Conservation (phyloP, 2,329 filamentous ascomycete species). For the Ceratocystis papillata region DNA sequence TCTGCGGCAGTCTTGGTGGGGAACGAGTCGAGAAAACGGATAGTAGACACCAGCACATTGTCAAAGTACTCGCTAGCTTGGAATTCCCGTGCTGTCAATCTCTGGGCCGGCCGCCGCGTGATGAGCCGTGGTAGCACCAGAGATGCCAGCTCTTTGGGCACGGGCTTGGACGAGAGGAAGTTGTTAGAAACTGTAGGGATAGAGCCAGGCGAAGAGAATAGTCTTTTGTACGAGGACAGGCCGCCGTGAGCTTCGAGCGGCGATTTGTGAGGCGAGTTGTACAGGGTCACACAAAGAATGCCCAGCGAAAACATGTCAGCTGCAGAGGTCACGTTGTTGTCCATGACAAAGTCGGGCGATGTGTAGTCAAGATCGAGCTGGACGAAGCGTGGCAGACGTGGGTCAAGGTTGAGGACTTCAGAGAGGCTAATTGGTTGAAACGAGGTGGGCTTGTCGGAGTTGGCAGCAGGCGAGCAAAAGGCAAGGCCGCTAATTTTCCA, state of each 20-base stretch:
- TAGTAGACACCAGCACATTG: constrained; percentile 90
- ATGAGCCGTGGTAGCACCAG: constrained; percentile 77
- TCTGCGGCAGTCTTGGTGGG: constrained; percentile 86
- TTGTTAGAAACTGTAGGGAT: constrained; percentile 72
- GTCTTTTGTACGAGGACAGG: constrained; percentile 69
- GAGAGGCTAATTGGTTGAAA: constrained; percentile 71
- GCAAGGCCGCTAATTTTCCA: constrained; percentile 97
- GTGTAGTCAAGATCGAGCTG: constrained; percentile 89
- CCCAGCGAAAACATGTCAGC: constrained; percentile 93
- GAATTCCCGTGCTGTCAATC: constrained; percentile 80
- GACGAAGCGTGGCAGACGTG: constrained; percentile 67
- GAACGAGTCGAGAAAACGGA: constrained; percentile 83
- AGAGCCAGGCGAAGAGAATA: constrained; percentile 67
- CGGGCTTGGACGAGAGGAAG: constrained; percentile 65
- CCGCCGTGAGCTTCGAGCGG: constrained; percentile 75
- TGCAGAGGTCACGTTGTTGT: constrained; percentile 71
- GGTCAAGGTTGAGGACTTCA: constrained; percentile 75
- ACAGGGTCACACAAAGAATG: constrained; percentile 75
- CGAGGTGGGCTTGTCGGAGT: constrained; percentile 61
- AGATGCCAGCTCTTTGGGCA: constrained; percentile 66
- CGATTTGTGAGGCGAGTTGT: constrained; percentile 86
- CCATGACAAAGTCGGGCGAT: constrained; percentile 87
- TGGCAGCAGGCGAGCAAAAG: constrained; percentile 73
- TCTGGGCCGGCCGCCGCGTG: constrained; percentile 73
- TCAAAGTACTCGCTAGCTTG: constrained; percentile 95